Percentiles rank a stretch among this genome's conserved stretches.
Conservation (phyloP, 192 early-diverging fungal genomes). For the Radiomyces spectabilis region DNA sequence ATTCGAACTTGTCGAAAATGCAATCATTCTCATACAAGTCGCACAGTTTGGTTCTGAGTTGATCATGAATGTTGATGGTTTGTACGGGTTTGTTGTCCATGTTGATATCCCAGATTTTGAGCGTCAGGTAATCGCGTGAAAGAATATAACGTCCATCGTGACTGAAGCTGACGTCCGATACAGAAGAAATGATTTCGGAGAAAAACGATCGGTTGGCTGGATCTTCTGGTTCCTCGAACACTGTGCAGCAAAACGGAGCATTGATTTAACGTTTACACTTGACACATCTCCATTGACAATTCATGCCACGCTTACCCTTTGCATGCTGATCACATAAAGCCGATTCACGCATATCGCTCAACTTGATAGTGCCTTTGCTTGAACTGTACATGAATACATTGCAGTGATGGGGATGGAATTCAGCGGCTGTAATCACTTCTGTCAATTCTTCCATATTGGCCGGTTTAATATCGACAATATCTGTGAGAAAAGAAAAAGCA, state of each 20-base stretch:
- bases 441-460: constrained; percentile 99
- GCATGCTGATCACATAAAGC: constrained; percentile 93
- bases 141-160: constrained; percentile 95
- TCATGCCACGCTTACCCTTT: constrained; percentile 79
- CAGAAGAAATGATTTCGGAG: constrained; percentile 98
- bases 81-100: constrained; percentile 93
- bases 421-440: constrained; percentile 97
- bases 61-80: constrained; percentile 95
- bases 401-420: constrained; percentile 95
- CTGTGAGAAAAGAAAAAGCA: constrained; percentile 29
- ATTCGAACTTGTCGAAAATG: constrained; percentile 99
- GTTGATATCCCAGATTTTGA: constrained; percentile 99
- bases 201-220: constrained; percentile 96
- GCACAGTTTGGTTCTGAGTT: constrained; percentile 90
- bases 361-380: constrained; percentile 96
- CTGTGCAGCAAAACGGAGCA: constrained; percentile 29
- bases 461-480: constrained; percentile 99
- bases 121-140: constrained; percentile 92
- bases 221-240: constrained; percentile 95
- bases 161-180: constrained; percentile 95
- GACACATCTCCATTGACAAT: too few species aligned
- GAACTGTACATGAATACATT: constrained; percentile 98
- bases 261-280: too few species aligned
- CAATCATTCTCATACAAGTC: constrained; percentile 99
- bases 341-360: constrained; percentile 92